A percentile compares a stretch with the other conserved stretches of the same genome.
Conservation (phyloP, 2,329 filamentous ascomycete genomes). For the Nemania abortiva region DNA sequence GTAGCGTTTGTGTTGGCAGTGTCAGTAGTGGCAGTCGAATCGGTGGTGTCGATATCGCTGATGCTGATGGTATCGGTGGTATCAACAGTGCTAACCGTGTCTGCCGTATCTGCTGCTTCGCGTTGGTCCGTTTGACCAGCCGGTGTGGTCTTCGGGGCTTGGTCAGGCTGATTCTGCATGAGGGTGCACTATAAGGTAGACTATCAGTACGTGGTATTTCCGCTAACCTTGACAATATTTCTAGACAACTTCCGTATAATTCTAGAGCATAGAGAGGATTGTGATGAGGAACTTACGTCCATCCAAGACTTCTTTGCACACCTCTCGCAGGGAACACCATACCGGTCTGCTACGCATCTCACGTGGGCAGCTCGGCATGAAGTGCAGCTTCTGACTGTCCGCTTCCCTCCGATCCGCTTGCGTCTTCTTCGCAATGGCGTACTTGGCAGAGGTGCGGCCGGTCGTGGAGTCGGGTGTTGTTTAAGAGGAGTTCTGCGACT, state of each 20-base stretch:
- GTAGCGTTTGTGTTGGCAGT: too few relatives aligned
- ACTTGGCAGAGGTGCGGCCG: neutral
- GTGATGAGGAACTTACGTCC: conserved; percentile 31
- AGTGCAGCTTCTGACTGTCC: conserved; percentile 37
- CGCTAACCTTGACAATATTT: neutral
- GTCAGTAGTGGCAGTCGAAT: neutral
- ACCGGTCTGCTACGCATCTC: conserved; percentile 40
- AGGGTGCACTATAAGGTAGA: conserved; percentile 30
- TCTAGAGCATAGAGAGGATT: neutral
- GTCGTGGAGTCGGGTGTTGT: conserved; percentile 1
- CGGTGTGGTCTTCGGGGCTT: neutral
- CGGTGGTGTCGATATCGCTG: neutral
- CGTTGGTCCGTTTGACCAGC: neutral
- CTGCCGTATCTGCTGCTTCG: neutral
- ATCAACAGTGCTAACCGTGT: neutral
- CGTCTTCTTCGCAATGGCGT: conserved; percentile 20
- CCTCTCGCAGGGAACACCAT: conserved; percentile 41
- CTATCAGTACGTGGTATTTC: conserved; percentile 11
- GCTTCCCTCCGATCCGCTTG: conserved; percentile 34
- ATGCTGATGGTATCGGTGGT: neutral
- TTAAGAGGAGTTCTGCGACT: conserved; percentile 21
- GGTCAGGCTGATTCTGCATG: conserved; percentile 24
- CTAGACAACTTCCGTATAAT: neutral
- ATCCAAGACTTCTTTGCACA: conserved; percentile 40
- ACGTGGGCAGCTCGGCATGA: conserved; percentile 41